These are phyloP conservation scores for Irpex sp. DNA, from an alignment of 1,284 basidiomycete genomes.

Conservation along the genomic window DNA sequence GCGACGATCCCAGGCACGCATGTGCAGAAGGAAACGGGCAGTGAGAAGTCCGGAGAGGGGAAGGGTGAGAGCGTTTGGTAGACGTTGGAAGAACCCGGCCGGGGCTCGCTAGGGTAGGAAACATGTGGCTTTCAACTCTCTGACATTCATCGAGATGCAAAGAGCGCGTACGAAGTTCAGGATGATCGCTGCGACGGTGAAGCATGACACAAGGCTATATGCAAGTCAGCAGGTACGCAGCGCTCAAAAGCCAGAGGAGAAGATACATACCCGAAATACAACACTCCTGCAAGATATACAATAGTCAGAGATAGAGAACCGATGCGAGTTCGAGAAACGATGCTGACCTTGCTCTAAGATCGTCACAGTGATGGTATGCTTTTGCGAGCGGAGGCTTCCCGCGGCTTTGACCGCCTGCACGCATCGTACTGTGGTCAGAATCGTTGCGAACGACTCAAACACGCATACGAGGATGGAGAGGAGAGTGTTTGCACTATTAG, in stretches of 20 bases:
- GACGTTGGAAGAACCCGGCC: constrained; percentile 27
- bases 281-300: constrained; percentile 14
- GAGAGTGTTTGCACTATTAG: constrained; percentile 22
- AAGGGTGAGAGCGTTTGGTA: constrained; percentile 28
- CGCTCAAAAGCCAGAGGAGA: no score
- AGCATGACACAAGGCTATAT: constrained; percentile 23
- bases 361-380: constrained; percentile 24
- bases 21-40: constrained; percentile 30
- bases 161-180: constrained; percentile 26
- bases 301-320: no score
- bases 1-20: constrained; percentile 22
- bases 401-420: constrained; percentile 24
- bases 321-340: neutral
- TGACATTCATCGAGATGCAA: no score
- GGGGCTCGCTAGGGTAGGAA: constrained; percentile 2
- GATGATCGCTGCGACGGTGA: constrained; percentile 26
- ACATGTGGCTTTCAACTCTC: no score
- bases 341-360: constrained; percentile 30
- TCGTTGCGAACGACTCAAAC: constrained; percentile 25
- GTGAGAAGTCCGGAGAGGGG: constrained; percentile 32
- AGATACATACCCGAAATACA: constrained; percentile 25
- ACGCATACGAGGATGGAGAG: constrained; percentile 28
- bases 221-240: neutral
- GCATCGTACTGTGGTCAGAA: constrained; percentile 27
- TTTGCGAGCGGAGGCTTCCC: constrained; percentile 17